Evolutionary conservation across 352 stramenopile genomes (phyloP).

Genomic region (Pythium diclinum): DNA sequence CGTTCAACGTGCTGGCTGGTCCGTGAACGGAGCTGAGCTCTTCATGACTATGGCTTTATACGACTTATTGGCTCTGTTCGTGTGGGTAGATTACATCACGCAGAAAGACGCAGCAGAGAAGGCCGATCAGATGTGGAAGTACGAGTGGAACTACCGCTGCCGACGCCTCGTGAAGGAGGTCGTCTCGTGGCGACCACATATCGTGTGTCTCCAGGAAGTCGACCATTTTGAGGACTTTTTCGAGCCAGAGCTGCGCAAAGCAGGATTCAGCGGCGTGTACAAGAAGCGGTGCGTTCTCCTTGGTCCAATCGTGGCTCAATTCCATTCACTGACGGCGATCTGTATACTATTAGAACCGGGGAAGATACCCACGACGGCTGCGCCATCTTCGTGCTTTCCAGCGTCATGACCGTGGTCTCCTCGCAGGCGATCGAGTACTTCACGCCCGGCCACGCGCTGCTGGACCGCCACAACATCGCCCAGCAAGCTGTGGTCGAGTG

Average conservation of each 20-base stretch:
- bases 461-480: conserved; percentile 63
- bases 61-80: neutral
- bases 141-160: conserved; percentile 54
- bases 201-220: conserved; percentile 70
- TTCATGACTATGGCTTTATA: neutral
- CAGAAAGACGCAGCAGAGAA: conserved; percentile 26
- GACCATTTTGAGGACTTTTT: conserved; percentile 76
- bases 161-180: conserved; percentile 53
- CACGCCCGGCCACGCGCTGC: conserved; percentile 36
- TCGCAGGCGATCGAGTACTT: conserved; percentile 46
- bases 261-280: conserved; percentile 48
- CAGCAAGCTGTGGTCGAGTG: conserved; percentile 44
- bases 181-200: conserved; percentile 36
- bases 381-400: conserved; percentile 59
- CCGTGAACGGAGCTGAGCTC: neutral
- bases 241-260: conserved; percentile 51
- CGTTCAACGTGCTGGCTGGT: conserved; percentile 74
- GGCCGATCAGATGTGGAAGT: conserved; percentile 40
- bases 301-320: too few relatives aligned
- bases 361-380: conserved; percentile 61
- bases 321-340: too few relatives aligned
- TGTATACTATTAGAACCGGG: conserved; percentile 37
- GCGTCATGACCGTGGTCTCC: conserved; percentile 41
- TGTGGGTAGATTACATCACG: conserved; percentile 53
- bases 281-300: conserved; percentile 44